Evolutionary conservation across 345 rosid species (phyloP).

Genomic region (Anacardium occidentale): DNA sequence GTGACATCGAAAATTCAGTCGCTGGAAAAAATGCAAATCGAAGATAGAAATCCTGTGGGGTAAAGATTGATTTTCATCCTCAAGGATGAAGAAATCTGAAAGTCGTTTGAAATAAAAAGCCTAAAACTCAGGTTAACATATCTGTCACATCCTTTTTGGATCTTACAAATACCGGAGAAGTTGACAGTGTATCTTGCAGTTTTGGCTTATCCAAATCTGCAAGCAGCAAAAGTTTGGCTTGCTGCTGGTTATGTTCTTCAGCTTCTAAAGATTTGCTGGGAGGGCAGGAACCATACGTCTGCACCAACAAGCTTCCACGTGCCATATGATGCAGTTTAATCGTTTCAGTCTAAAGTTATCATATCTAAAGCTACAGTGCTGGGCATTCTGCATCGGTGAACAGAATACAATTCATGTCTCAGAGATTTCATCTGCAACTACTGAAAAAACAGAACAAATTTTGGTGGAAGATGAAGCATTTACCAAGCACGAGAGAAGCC

Average conservation of each 20-base stretch:
- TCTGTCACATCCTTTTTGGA: constrained; percentile 14
- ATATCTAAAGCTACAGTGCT: too few relatives aligned
- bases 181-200: constrained; percentile 18
- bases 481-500: constrained; percentile 31
- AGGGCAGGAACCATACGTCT: constrained; percentile 16
- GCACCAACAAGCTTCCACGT: constrained; percentile 38
- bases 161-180: constrained; percentile 26
- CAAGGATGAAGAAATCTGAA: too few relatives aligned
- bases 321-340: not conserved
- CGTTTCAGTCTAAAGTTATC: not conserved
- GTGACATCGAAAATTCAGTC: too few relatives aligned
- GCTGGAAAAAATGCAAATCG: too few relatives aligned
- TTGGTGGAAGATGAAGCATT: constrained; percentile 5
- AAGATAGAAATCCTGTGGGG: too few relatives aligned
- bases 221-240: not conserved
- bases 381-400: too few relatives aligned
- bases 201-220: constrained; percentile 19
- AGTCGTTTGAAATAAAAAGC: too few relatives aligned
- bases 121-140: not conserved
- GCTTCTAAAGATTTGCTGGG: constrained; percentile 5
- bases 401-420: not conserved
- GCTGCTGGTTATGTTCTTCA: constrained; percentile 2
- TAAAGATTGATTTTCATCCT: too few relatives aligned
- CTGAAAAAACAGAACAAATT: not conserved
- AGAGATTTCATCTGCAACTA: not conserved